phyloP scores from a whole-genome alignment of 1,284 basidiomycete genomes.

The Testicularia cyperi region DNA sequence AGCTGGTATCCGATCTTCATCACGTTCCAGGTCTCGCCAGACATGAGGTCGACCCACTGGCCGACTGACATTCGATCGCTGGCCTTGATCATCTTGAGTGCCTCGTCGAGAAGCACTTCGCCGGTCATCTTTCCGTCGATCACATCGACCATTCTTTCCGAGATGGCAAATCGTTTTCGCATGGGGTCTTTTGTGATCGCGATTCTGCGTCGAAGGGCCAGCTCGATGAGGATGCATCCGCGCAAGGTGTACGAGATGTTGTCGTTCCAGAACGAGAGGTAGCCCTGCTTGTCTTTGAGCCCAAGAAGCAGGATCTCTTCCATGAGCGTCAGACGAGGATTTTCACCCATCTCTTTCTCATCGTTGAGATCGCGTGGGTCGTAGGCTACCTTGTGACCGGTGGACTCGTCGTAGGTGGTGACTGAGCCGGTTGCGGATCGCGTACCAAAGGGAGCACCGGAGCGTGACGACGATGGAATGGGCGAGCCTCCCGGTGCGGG shows the following conservation, averaged over 20 bases:
- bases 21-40: constrained; percentile 59
- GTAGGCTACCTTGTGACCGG: constrained; percentile 70
- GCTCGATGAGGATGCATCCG: constrained; percentile 57
- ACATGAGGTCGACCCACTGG: constrained; percentile 58
- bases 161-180: constrained; percentile 26
- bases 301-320: constrained; percentile 93
- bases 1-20: constrained; percentile 58
- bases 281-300: constrained; percentile 77
- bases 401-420: constrained; percentile 27
- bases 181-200: constrained; percentile 42
- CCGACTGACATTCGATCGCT: constrained; percentile 48
- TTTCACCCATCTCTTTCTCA: constrained; percentile 72
- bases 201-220: constrained; percentile 53
- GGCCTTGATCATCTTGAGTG: constrained; percentile 53
- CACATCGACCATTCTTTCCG: constrained; percentile 53
- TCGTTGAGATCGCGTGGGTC: constrained; percentile 87
- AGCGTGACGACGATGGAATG: constrained; percentile 17
- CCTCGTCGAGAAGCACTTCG: constrained; percentile 57
- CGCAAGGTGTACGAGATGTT: constrained; percentile 58
- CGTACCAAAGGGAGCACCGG: constrained; percentile 13
- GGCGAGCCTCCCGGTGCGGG: constrained; percentile 17
- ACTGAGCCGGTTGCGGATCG: constrained; percentile 39
- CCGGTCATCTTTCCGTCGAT: constrained; percentile 52
- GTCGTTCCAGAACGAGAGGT: constrained; percentile 60
- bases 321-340: constrained; percentile 89